Conservation (phyloP, 805 yeast species). For the Kluyveromyces siamensis region DNA sequence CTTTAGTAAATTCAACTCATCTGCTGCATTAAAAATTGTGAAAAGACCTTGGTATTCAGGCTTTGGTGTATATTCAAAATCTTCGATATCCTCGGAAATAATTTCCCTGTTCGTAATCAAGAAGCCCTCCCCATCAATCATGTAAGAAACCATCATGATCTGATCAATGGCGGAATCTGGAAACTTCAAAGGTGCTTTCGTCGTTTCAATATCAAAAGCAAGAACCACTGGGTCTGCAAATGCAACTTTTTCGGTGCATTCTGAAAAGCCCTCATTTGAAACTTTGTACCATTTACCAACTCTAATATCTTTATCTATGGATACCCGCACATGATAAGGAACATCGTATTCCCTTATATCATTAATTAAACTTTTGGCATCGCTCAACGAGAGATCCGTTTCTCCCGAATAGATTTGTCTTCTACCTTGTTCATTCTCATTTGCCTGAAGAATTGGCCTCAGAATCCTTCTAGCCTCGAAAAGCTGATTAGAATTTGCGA, state of each 20-base stretch:
- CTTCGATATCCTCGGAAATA: conserved; percentile 89
- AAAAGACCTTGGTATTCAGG: conserved; percentile 92
- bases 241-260: conserved; percentile 63
- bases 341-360: conserved; percentile 93
- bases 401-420: conserved; percentile 48
- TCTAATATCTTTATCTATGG: conserved; percentile 80
- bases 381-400: conserved; percentile 16
- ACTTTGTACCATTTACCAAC: conserved; percentile 96
- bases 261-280: conserved; percentile 46
- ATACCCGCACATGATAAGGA: conserved; percentile 91
- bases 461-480: conserved; percentile 63
- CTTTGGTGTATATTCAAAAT: conserved; percentile 94
- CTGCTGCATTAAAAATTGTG: conserved; percentile 80
- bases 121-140: conserved; percentile 97
- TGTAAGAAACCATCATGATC: conserved; percentile 97
- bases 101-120: conserved; percentile 91
- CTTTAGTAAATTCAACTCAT: conserved; percentile 65
- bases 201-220: conserved; percentile 97
- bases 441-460: conserved; percentile 61
- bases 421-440: conserved; percentile 50
- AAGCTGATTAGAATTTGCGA: conserved; percentile 67
- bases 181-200: conserved; percentile 90
- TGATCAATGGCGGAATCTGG: conserved; percentile 89
- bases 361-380: conserved; percentile 51
- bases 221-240: conserved; percentile 96